phyloP scores from a whole-genome alignment of 2,329 filamentous ascomycete species.

The Epichloe uncinata region DNA sequence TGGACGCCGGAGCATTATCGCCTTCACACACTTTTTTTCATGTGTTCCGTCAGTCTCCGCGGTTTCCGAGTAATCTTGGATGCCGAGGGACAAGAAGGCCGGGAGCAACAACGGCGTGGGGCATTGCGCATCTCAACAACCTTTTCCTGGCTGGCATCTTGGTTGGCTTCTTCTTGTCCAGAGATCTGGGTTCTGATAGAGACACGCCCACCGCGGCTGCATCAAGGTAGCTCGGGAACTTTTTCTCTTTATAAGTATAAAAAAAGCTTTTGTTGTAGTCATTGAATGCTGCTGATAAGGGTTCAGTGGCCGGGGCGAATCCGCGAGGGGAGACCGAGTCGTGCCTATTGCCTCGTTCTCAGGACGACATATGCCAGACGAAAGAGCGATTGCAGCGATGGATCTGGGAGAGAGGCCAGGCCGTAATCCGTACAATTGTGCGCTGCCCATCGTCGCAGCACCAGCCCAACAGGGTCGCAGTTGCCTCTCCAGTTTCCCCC shows the following conservation, averaged over 20 bases:
- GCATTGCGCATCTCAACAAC: constrained; percentile 6
- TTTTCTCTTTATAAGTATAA: too few relatives aligned
- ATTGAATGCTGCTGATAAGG: too few relatives aligned
- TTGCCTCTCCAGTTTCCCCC: background rate
- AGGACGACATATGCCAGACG: too few relatives aligned
- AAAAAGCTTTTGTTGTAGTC: too few relatives aligned
- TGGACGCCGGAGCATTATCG: background rate
- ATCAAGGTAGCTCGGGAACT: background rate
- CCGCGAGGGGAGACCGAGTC: too few relatives aligned
- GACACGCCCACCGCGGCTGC: background rate
- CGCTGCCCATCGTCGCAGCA: background rate
- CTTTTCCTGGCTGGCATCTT: background rate
- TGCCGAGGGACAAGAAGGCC: background rate
- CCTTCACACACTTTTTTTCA: background rate
- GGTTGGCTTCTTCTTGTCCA: background rate
- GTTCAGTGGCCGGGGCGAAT: too few relatives aligned
- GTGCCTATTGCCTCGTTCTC: too few relatives aligned
- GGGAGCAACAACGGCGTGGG: background rate
- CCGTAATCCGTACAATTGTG: too few relatives aligned
- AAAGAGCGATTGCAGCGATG: background rate
- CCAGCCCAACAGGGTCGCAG: background rate
- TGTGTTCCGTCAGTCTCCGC: background rate
- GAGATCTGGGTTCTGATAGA: background rate
- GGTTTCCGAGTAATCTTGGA: background rate
- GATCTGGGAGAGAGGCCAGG: background rate